Conservation (phyloP, 495 filamentous ascomycete genomes). For the Xylaria grammica region DNA sequence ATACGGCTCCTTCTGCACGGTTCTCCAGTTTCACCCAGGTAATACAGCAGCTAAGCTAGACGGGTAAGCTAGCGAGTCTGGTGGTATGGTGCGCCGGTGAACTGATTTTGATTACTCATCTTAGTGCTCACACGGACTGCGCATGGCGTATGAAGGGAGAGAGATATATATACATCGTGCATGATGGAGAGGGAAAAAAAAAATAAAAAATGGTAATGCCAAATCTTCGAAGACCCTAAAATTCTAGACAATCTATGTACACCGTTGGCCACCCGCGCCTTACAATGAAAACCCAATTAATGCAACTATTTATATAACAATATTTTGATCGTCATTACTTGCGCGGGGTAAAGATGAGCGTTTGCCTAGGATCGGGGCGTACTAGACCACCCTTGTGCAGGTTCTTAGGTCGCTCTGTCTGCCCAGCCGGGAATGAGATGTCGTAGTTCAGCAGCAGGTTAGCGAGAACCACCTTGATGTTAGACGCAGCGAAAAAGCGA, state of each 20-base stretch:
- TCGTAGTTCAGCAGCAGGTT: slow-evolving; percentile 63
- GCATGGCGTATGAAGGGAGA: too few relatives aligned
- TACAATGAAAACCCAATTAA: slow-evolving; percentile 13
- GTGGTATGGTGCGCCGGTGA: too few relatives aligned
- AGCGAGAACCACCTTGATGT: slow-evolving; percentile 62
- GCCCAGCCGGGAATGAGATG: slow-evolving; percentile 34
- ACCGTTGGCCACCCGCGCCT: slow-evolving; percentile 14
- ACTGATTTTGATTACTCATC: too few relatives aligned
- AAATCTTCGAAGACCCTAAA: slow-evolving; percentile 19
- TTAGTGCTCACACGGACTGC: too few relatives aligned
- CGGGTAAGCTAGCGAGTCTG: too few relatives aligned
- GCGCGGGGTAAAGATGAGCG: slow-evolving; percentile 20
- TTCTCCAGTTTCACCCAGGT: too few relatives aligned
- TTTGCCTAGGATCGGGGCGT: slow-evolving; percentile 22
- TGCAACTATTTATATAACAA: slow-evolving; percentile 13
- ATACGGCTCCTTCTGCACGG: too few relatives aligned
- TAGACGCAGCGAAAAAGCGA: slow-evolving; percentile 59
- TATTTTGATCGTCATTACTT: slow-evolving; percentile 13
- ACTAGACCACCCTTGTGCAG: slow-evolving; percentile 23
- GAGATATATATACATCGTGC: too few relatives aligned
- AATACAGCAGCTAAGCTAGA: too few relatives aligned
- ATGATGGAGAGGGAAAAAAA: too few relatives aligned
- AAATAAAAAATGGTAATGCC: neutral
- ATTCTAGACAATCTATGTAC: slow-evolving; percentile 17
- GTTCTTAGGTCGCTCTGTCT: slow-evolving; percentile 23